Conservation (phyloP, 495 filamentous ascomycete species). For the Entonaema liquescens region DNA sequence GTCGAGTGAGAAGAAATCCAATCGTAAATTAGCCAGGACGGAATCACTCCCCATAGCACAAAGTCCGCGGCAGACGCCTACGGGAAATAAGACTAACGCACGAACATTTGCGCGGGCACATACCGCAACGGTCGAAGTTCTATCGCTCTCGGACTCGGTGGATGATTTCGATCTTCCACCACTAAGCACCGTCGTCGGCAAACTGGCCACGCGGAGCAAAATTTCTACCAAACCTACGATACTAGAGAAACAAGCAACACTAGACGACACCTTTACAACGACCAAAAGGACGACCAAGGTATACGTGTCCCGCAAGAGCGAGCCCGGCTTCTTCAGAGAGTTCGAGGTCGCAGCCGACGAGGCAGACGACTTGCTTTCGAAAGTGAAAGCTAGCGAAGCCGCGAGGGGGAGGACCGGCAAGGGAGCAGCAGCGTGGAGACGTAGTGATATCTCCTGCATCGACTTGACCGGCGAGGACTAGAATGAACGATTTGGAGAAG, state of each 20-base stretch:
- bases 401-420: background rate
- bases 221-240: background rate
- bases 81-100: background rate
- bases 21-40: constrained; percentile 37
- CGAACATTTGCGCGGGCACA: constrained; percentile 55
- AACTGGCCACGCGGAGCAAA: constrained; percentile 7
- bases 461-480: constrained; percentile 54
- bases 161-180: constrained; percentile 36
- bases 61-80: constrained; percentile 19
- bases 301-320: constrained; percentile 44
- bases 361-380: constrained; percentile 23
- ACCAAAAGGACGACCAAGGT: constrained; percentile 37
- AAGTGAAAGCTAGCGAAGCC: background rate
- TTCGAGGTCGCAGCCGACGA: constrained; percentile 47
- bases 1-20: constrained; percentile 34
- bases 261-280: constrained; percentile 18
- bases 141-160: constrained; percentile 48
- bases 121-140: constrained; percentile 52
- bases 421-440: constrained; percentile 39
- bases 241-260: constrained; percentile 12
- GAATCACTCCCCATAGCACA: constrained; percentile 32
- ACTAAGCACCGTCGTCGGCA: constrained; percentile 27
- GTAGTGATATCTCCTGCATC: constrained; percentile 50
- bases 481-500: no score
- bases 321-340: constrained; percentile 46